A percentile compares a stretch with the other conserved stretches of the same genome.
Evolutionary conservation across 805 yeast genomes (phyloP).

Genomic region (Zygosaccharomyces kombuchaensis): DNA sequence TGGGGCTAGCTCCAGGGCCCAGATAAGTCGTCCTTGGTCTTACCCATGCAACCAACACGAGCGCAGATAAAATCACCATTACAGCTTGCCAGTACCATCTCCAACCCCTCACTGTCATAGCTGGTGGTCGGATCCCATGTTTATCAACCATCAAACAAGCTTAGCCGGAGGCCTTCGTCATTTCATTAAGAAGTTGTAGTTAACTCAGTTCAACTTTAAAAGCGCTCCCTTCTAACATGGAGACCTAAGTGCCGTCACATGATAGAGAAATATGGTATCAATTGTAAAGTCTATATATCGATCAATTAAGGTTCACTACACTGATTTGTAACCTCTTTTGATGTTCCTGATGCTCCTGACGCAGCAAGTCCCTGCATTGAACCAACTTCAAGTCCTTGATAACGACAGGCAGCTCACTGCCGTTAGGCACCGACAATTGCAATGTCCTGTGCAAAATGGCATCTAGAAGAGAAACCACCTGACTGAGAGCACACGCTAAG

Average conservation of each 20-base stretch:
- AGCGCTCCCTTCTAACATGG: neutral
- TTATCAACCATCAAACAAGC: neutral
- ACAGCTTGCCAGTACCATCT: neutral
- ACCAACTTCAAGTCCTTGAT: conserved; percentile 44
- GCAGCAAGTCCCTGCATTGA: conserved; percentile 38
- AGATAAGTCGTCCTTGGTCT: neutral
- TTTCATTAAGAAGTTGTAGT: neutral
- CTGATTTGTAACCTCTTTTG: neutral
- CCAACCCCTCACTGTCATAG: neutral
- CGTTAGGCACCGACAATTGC: conserved; percentile 13
- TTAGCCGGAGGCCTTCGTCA: neutral
- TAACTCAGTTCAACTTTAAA: neutral
- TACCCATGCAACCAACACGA: neutral
- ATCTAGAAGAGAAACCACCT: conserved; percentile 40
- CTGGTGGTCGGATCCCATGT: neutral
- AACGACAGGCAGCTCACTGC: neutral
- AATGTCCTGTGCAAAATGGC: conserved; percentile 42
- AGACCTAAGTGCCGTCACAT: neutral
- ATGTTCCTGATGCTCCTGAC: neutral
- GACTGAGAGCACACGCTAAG: conserved; percentile 35
- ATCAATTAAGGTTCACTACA: neutral
- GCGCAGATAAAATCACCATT: neutral
- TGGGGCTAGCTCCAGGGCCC: neutral
- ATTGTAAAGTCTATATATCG: conserved; percentile 2
- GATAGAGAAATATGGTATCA: neutral